Conservation (phyloP, 148 eudicot genomes). For the Rhododendron mucronatum region DNA sequence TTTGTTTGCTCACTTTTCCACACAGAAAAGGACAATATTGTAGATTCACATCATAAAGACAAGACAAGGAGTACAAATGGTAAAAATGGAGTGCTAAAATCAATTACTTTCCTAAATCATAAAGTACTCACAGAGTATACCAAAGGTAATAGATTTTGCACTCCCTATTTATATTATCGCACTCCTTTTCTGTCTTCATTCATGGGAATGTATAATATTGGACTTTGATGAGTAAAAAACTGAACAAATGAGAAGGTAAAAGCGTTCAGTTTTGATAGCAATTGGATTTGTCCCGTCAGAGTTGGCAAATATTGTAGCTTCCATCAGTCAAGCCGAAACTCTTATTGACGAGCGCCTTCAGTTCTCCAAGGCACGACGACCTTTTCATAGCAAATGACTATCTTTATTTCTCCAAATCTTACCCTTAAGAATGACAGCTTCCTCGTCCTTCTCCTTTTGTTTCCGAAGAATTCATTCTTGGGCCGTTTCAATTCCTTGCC, state of each 20-base stretch:
- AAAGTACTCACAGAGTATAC: not conserved
- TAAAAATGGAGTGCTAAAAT: not conserved
- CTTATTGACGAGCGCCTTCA: too few relatives aligned
- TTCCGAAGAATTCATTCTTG: too few relatives aligned
- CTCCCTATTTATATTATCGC: not conserved
- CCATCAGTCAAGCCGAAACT: too few relatives aligned
- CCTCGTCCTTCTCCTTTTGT: too few relatives aligned
- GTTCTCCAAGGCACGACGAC: too few relatives aligned
- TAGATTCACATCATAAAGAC: not conserved
- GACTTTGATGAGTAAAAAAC: not conserved
- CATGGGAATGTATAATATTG: not conserved
- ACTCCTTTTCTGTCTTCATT: not conserved
- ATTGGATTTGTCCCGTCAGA: too few relatives aligned
- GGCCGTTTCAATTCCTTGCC: slow-evolving; percentile 31
- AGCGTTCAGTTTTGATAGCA: too few relatives aligned
- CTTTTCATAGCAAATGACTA: too few relatives aligned
- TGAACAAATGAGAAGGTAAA: too few relatives aligned
- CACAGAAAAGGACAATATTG: not conserved
- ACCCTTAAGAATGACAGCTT: too few relatives aligned
- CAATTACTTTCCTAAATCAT: not conserved
- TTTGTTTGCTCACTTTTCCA: not conserved
- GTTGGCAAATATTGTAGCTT: too few relatives aligned
- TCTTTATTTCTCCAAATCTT: too few relatives aligned
- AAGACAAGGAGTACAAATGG: not conserved
- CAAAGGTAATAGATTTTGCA: not conserved